Evolutionary conservation across 2,329 filamentous ascomycete genomes (phyloP), one percentile per base, ranked within the genome.

Genomic region (Claviceps pusilla): DNA sequence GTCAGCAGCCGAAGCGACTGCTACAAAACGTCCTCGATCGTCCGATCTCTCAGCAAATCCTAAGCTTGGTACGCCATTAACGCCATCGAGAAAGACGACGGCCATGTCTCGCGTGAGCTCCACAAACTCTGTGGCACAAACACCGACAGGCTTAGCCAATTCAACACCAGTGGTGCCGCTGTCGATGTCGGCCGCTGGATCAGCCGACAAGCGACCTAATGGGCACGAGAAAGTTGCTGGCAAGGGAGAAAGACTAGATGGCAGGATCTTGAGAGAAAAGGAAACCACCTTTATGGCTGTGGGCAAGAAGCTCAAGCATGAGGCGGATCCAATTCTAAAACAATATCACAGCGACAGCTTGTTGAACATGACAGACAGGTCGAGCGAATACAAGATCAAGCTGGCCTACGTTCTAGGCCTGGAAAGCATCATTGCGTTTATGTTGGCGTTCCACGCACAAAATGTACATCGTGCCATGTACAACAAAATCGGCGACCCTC

Each of bases 21-120:
- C 71, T 28, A 57, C 64, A 56, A 74, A 76, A 62, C 69, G 69
- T 41, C 74, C 74, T 28, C 69, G 69, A 46, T 65, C 71, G 2
- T 66, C 71, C 1, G 76, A 77, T 6, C 61, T 69, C 31, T 60
- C 65, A 35, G 63, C 62, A 43, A 61, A 65, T 5, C 59, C 64
- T 29, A 65, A 68, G 50, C 59, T 69, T 14, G 60, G 68, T 14
- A 64, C 67, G 1, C 76, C 76, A 0, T 73, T 74, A 2, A 80
- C 78, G 0, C 78, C 78, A 0, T 72, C 76, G 10, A 79, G 74
- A 57, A 78, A 71, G 54, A 68, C 73, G 14, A 68, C 71, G 1
- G 64, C 75, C 54, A 79, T 79, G 76, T 76, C 73, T 5, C 74
- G 77, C 4, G 76, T 73, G 39, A 70, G 75, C 51, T 79, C 78